Evolutionary conservation across 495 filamentous ascomycete species (phyloP).

Genomic region (Penicillium canariense): DNA sequence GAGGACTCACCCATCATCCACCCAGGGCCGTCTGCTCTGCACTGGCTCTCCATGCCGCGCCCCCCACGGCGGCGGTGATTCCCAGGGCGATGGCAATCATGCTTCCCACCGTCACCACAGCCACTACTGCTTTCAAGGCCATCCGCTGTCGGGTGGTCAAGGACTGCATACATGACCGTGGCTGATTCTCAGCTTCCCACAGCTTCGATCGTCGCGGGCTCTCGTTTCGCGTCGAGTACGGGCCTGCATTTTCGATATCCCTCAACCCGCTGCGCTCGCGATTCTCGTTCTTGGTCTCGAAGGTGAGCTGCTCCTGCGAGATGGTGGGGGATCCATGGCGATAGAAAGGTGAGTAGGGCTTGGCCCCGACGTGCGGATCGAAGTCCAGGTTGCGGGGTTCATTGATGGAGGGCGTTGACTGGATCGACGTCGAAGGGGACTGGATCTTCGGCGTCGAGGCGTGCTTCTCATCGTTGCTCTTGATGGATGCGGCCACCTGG

Average conservation of each 20-base stretch:
- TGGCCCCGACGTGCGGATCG: conserved; percentile 42
- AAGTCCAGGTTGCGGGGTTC: conserved; percentile 30
- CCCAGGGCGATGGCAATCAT: conserved; percentile 63
- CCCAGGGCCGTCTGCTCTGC: conserved; percentile 26
- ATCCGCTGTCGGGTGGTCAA: conserved; percentile 52
- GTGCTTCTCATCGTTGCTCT: conserved; percentile 24
- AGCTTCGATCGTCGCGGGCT: conserved; percentile 39
- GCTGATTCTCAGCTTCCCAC: conserved; percentile 38
- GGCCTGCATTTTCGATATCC: conserved; percentile 32
- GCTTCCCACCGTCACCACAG: conserved; percentile 54
- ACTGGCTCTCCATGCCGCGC: conserved; percentile 51
- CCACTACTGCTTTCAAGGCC: conserved; percentile 51
- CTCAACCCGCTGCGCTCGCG: conserved; percentile 20
- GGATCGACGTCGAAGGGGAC: conserved; percentile 15
- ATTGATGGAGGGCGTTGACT: conserved; percentile 19
- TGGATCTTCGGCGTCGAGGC: conserved; percentile 11
- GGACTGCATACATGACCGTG: conserved; percentile 32
- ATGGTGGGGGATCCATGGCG: conserved; percentile 48
- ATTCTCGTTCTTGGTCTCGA: conserved; percentile 34
- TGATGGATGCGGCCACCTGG: conserved; percentile 30
- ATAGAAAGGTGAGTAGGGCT: conserved; percentile 61
- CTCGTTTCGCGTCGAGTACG: conserved; percentile 18
- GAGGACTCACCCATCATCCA: conserved; percentile 9
- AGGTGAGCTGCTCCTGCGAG: conserved; percentile 46
- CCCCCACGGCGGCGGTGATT: conserved; percentile 59